Evolutionary conservation across 2,329 filamentous ascomycete species (phyloP).

Genomic region (Ophiostoma quercus): DNA sequence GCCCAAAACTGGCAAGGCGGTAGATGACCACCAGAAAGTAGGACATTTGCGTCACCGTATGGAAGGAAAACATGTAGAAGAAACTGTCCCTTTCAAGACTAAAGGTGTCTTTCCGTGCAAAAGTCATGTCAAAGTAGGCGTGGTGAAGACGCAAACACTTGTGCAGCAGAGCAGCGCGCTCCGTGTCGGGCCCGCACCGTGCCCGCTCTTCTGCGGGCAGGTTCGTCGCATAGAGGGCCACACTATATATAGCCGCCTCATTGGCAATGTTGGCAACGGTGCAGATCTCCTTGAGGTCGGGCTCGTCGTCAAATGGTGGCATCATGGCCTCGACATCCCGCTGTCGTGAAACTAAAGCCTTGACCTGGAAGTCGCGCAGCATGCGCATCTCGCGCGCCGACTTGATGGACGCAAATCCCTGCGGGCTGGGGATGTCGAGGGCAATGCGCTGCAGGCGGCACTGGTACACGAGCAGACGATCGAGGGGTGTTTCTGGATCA

Average conservation of each 20-base stretch:
- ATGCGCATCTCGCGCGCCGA: conserved; percentile 10
- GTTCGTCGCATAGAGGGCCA: conserved; percentile 8
- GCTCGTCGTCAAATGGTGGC: neutral
- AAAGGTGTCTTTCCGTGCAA: neutral
- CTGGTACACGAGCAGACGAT: conserved; percentile 21
- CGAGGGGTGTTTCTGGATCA: conserved; percentile 19
- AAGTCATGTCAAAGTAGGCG: conserved; percentile 16
- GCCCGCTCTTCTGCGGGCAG: neutral
- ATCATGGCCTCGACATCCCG: conserved; percentile 6
- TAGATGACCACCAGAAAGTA: conserved; percentile 17
- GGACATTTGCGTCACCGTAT: conserved; percentile 19
- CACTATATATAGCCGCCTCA: conserved; percentile 18
- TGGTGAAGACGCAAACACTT: conserved; percentile 18
- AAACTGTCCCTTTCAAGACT: conserved; percentile 9
- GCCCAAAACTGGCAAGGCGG: conserved; percentile 17
- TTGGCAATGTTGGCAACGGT: conserved; percentile 14
- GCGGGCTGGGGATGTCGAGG: neutral
- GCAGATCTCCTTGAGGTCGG: conserved; percentile 16
- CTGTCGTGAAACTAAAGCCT: conserved; percentile 12
- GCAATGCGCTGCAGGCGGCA: conserved; percentile 22
- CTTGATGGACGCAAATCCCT: neutral
- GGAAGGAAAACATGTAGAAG: conserved; percentile 20
- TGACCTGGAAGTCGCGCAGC: conserved; percentile 20
- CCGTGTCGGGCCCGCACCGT: conserved; percentile 13
- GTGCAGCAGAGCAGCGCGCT: conserved; percentile 11